Conservation (phyloP, 2,329 filamentous ascomycete species). For the Ascomycota sp. region DNA sequence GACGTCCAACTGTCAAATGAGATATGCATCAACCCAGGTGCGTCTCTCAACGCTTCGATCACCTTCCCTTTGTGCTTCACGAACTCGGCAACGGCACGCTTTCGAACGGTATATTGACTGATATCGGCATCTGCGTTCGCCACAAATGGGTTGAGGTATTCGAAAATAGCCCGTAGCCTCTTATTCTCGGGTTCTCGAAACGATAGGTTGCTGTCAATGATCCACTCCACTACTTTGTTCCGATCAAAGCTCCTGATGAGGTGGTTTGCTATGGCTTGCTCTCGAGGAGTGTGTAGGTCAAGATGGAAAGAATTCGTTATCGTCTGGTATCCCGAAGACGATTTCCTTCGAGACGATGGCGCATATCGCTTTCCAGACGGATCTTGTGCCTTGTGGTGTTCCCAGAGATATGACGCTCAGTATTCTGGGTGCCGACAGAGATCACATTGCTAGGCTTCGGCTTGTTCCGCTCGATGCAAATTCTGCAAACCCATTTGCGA, state of each 20-base stretch:
- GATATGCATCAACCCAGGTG: no score
- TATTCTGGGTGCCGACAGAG: slow-evolving; percentile 1
- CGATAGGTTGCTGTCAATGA: slow-evolving; percentile 2
- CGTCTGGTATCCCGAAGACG: neutral
- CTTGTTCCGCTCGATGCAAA: neutral
- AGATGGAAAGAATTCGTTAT: neutral
- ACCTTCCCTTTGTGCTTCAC: no score
- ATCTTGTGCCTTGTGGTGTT: slow-evolving; percentile 1
- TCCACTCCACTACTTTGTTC: slow-evolving; percentile 2
- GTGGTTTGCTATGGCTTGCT: slow-evolving; percentile 1
- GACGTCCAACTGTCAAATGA: no score
- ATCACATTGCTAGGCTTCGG: neutral
- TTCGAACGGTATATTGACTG: no score
- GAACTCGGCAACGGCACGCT: no score
- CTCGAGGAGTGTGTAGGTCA: neutral
- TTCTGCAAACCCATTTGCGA: slow-evolving; percentile 1
- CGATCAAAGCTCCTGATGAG: slow-evolving; percentile 1
- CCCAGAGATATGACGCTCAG: slow-evolving; percentile 1
- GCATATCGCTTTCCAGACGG: no score
- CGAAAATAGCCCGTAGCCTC: no score
- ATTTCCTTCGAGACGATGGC: neutral
- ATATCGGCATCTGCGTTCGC: no score
- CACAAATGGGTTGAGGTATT: no score
- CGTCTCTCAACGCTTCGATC: no score
- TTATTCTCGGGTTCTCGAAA: no score